These are phyloP conservation scores for Trametes gibbosa DNA, from an alignment of 768 basidiomycete species.

Conservation along the genomic window DNA sequence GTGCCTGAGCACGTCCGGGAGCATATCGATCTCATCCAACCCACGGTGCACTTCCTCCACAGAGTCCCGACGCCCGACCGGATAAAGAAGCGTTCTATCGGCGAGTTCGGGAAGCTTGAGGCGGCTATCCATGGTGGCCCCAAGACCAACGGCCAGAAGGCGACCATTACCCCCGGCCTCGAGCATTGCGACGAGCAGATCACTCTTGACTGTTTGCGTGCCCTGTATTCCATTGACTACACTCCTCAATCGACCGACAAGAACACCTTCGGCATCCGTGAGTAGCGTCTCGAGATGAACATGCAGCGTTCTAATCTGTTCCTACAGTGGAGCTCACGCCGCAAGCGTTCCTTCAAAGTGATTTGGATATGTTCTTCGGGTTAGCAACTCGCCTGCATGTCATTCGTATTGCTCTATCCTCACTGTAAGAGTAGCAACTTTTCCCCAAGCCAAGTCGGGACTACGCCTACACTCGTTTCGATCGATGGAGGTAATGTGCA, in stretches of 20 bases:
- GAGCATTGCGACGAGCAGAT: slow-evolving; percentile 29
- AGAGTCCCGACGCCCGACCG: slow-evolving; percentile 25
- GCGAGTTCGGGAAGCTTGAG: slow-evolving; percentile 4
- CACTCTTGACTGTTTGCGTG: slow-evolving; percentile 31
- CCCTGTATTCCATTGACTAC: slow-evolving; percentile 32
- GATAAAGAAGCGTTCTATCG: slow-evolving; percentile 39
- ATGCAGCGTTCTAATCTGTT: background rate
- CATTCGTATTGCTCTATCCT: background rate
- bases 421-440: slow-evolving; percentile 30
- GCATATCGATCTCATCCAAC: slow-evolving; percentile 67
- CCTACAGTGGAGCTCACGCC: slow-evolving; percentile 41
- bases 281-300: slow-evolving; percentile 1
- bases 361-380: slow-evolving; percentile 42
- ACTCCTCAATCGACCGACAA: slow-evolving; percentile 22
- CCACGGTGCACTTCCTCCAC: slow-evolving; percentile 62
- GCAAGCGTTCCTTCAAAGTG: slow-evolving; percentile 40
- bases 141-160: slow-evolving; percentile 18
- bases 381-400: background rate
- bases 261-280: slow-evolving; percentile 33
- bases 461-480: slow-evolving; percentile 34
- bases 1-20: slow-evolving; percentile 54
- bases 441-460: slow-evolving; percentile 38
- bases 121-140: slow-evolving; percentile 2
- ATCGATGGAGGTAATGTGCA: slow-evolving; percentile 35
- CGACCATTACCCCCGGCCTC: slow-evolving; percentile 17